Evolutionary conservation across 768 basidiomycete species (phyloP), one percentile per base, ranked within the genome.

Genomic region (Pleurotus eryngii): DNA sequence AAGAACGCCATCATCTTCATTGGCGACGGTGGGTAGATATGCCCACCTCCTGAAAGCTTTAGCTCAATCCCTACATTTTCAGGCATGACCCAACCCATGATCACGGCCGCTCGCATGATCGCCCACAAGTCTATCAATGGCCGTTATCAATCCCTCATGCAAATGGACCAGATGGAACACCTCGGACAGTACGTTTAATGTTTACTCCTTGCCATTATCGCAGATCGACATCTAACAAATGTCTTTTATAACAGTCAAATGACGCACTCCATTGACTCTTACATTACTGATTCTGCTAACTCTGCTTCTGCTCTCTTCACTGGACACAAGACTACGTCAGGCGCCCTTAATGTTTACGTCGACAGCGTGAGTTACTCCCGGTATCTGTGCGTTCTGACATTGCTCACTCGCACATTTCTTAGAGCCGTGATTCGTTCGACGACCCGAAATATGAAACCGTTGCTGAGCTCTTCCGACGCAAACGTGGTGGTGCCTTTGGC

Each of bases 61-160:
- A 12, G 3, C 17, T 18, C 15, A 20, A 22, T 37, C 37, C 51
- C 37, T 48, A 42, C 37, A 15, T 22, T 15, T 26, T 26, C 24
- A 78, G 76, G 76, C 18, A 78, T 78, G 76, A 78, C 76, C 8
- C 76, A 78, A 61, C 56, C 75, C 20, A 78, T 78, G 76, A 78
- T 78, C 56, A 76, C 76, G 24, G 76, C 76, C 14, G 75, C 76
- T 46, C 75, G 76, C 18, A 65, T 78, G 35, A 76, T 78, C 35
- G 73, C 69, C 6, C 76, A 78, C 67, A 77, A 78, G 59, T 73
- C 75, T 14, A 69, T 78, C 60, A 78, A 78, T 59, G 76, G 76
- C 8, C 69, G 67, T 45, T 78, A 78, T 59, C 75, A 78, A 59
- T 67, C 67, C 20, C 65, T 78, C 49, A 76, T 78, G 75, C 76